Base-by-base conservation (phyloP, 768 basidiomycete genomes). In the Chlorophyllum brunneum region DNA sequence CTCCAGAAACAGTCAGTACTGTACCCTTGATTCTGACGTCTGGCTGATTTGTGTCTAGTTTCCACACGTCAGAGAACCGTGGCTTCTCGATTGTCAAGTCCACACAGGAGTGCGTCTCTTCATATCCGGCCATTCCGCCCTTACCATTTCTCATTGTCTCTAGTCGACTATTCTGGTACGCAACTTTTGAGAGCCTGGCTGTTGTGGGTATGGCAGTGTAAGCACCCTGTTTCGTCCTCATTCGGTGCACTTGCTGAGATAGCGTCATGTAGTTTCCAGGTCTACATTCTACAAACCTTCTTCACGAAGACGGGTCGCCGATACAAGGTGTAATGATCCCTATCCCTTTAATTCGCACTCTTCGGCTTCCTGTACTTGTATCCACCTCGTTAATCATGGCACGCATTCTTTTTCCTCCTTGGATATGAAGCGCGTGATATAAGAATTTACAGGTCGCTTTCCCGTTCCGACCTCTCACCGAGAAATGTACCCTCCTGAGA, bases 141-240 rank as follows among this genome's bases (percentile, higher is more conserved):
- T 26, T 16, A 33, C 39, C 43, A 34, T 51, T 49, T 58, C 26
- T 57, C 44, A 5, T 5, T 37, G 54, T n/a, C 24, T 3, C 13
- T 42, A 92, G 88, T 65, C 86, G 91, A 29, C 76, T 98, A 50
- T 98, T 97, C 70, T 98, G 94, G 94, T 95, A 95, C 62, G 90
- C 85, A 1, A 73, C 92, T 3, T 68, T 92, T 39, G 93, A 95
- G 72, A 85, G 84, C 39, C 46, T 87, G 34, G 88, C 76, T 13
- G 77, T 95, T 37, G 75, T 92, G 54, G 83, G 79, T 36, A 95
- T 95, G 90, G 92, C 94, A 15, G 70, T 86, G 93, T 95, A 73
- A 53, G 93, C 76, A 11, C 48, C 34, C 26, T 54, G 33, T 45
- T 16, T 42, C 24, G 11, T 39, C 51, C 6, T 50, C 45, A 31